A percentile compares a stretch with the other conserved stretches of the same genome.
These are phyloP conservation scores for Galeopsis tetrahit DNA, from an alignment of 257 asterid species.

Conservation along the genomic window DNA sequence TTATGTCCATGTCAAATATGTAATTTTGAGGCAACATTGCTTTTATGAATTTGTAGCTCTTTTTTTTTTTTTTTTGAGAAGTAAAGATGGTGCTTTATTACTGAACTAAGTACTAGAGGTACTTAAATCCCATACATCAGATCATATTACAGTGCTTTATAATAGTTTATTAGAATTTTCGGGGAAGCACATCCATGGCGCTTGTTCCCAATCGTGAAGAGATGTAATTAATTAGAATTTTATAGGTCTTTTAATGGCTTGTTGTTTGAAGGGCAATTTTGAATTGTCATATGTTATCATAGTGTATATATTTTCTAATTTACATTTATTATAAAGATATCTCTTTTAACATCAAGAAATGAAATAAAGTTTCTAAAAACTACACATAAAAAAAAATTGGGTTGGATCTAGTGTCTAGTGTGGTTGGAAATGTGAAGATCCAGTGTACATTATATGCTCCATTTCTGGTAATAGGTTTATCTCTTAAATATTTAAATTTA, in stretches of 20 bases:
- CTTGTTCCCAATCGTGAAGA: too few relatives aligned
- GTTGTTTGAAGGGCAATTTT: slow-evolving; percentile 8
- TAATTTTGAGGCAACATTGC: too few relatives aligned
- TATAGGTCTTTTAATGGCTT: not conserved
- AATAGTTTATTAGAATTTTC: too few relatives aligned
- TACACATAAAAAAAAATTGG: slow-evolving; percentile 88
- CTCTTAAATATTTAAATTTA: slow-evolving; percentile 29
- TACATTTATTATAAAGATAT: slow-evolving; percentile 67
- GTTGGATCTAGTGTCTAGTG: slow-evolving; percentile 63
- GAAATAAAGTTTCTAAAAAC: slow-evolving; percentile 94
- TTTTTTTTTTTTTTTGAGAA: too few relatives aligned
- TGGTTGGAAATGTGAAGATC: slow-evolving; percentile 83
- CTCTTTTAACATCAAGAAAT: slow-evolving; percentile 94
- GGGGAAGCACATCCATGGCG: too few relatives aligned
- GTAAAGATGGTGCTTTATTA: too few relatives aligned
- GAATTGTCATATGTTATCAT: slow-evolving; percentile 23
- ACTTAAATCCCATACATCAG: too few relatives aligned
- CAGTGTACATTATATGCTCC: slow-evolving; percentile 82
- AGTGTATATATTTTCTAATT: slow-evolving; percentile 32
- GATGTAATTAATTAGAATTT: too few relatives aligned
- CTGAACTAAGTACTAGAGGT: too few relatives aligned
- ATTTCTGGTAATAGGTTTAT: slow-evolving; percentile 84
- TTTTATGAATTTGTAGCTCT: too few relatives aligned
- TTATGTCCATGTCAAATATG: too few relatives aligned
- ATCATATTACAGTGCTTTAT: too few relatives aligned